Evolutionary conservation across 805 yeast species (phyloP).

Genomic region (Wickerhamiella parazyma): DNA sequence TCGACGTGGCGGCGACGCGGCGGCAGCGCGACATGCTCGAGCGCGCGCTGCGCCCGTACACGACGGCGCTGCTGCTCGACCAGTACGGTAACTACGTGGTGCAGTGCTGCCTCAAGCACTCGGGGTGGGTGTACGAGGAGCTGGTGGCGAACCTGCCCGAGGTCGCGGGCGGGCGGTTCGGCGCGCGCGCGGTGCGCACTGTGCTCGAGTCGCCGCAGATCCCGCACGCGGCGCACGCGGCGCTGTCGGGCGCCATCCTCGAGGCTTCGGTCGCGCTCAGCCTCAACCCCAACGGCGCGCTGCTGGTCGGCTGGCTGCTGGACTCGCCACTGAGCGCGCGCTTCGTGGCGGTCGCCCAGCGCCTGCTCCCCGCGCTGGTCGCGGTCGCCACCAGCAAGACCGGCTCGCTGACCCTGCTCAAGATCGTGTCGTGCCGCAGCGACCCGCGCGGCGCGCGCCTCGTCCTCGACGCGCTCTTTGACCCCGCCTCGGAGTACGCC

Average conservation of each 20-base stretch:
- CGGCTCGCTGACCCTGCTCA: conserved; percentile 70
- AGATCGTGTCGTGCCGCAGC: conserved; percentile 53
- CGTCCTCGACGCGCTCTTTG: conserved; percentile 51
- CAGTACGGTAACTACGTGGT: conserved; percentile 95
- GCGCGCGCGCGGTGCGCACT: conserved; percentile 89
- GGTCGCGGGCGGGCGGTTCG: conserved; percentile 79
- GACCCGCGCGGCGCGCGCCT: conserved; percentile 48
- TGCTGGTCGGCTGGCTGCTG: conserved; percentile 84
- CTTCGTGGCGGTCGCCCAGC: conserved; percentile 49
- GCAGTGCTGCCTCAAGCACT: conserved; percentile 84
- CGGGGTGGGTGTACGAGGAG: conserved; percentile 77
- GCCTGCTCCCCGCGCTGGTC: conserved; percentile 47
- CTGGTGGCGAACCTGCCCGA: conserved; percentile 64
- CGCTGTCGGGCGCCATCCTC: conserved; percentile 66
- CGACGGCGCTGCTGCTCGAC: conserved; percentile 77
- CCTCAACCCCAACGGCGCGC: conserved; percentile 73
- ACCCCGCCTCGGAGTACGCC: conserved; percentile 23
- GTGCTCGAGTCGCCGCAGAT: conserved; percentile 71
- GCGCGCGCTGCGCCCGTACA: conserved; percentile 59
- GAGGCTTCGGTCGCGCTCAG: conserved; percentile 67
- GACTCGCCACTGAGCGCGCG: conserved; percentile 56
- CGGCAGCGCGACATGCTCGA: conserved; percentile 55
- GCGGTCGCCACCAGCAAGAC: conserved; percentile 65
- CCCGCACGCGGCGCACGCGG: conserved; percentile 50
- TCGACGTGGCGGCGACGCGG: conserved; percentile 53